Evolutionary conservation across 1,139 yeast genomes (phyloP).

Genomic region (Kazachstania sp.): DNA sequence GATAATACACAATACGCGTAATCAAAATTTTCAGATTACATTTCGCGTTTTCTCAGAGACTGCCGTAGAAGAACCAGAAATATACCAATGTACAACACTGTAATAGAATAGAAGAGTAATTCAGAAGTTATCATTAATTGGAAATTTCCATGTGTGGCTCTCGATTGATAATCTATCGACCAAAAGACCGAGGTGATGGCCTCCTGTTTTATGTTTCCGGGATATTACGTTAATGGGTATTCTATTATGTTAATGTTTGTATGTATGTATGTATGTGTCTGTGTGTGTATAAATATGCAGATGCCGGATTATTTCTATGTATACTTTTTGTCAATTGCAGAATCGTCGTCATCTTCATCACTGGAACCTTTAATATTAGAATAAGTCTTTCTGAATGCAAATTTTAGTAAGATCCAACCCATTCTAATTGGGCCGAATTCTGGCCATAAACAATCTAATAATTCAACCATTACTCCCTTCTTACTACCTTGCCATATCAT

Average conservation of each 20-base stretch:
- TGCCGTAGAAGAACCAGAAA: too few species aligned
- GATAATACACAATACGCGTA: too few species aligned
- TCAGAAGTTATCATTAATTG: too few species aligned
- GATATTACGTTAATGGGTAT: background rate
- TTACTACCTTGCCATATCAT: constrained; percentile 71
- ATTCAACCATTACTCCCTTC: constrained; percentile 62
- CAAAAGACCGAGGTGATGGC: too few species aligned
- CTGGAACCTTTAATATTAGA: constrained; percentile 4
- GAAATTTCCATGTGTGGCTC: too few species aligned
- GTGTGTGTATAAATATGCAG: background rate
- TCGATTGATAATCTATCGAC: too few species aligned
- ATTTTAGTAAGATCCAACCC: constrained; percentile 49
- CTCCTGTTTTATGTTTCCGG: too few species aligned
- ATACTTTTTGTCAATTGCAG: background rate
- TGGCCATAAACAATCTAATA: constrained; percentile 80
- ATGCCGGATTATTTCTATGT: too few species aligned
- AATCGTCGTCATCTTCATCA: constrained; percentile 8
- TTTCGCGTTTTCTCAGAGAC: background rate
- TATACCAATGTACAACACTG: too few species aligned
- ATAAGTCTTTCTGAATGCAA: constrained; percentile 39
- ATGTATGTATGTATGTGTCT: too few species aligned
- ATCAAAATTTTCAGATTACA: background rate
- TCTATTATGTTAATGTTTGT: background rate
- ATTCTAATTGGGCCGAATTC: constrained; percentile 60
- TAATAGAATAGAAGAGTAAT: too few species aligned